Conservation (phyloP, 2,329 filamentous ascomycete genomes). For the Trichophyton schoenleinii region DNA sequence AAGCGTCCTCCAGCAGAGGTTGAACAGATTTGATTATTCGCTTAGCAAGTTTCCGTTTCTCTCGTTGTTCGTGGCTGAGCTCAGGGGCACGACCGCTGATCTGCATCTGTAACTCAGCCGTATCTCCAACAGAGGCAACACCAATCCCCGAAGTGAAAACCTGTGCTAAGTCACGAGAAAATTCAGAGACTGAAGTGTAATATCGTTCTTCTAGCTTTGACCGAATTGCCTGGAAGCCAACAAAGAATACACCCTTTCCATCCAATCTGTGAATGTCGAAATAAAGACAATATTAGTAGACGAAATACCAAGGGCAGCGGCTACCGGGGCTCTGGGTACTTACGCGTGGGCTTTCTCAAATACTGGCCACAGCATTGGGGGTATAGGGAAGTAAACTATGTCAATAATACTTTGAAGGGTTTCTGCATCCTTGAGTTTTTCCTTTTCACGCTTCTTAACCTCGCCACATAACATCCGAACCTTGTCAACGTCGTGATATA, state of each 20-base stretch:
- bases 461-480: constrained; percentile 58
- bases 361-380: constrained; percentile 61
- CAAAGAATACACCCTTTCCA: constrained; percentile 41
- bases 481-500: constrained; percentile 55
- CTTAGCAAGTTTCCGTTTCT: constrained; percentile 74
- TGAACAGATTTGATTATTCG: constrained; percentile 76
- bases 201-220: constrained; percentile 42
- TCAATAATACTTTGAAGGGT: constrained; percentile 71
- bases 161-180: constrained; percentile 45
- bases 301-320: background rate
- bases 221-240: constrained; percentile 42
- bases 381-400: constrained; percentile 81
- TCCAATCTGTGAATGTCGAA: constrained; percentile 29
- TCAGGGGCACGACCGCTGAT: constrained; percentile 37
- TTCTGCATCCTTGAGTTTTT: constrained; percentile 65
- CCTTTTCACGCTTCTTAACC: constrained; percentile 61
- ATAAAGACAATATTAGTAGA: constrained; percentile 13
- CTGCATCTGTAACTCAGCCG: constrained; percentile 38
- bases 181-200: constrained; percentile 50
- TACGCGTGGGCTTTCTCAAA: constrained; percentile 70
- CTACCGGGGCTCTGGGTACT: constrained; percentile 32
- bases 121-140: constrained; percentile 35
- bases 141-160: constrained; percentile 45
- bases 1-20: constrained; percentile 60
- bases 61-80: constrained; percentile 53